phyloP scores from a whole-genome alignment of 2,329 filamentous ascomycete species.

The Alternaria angustiovoidea region DNA sequence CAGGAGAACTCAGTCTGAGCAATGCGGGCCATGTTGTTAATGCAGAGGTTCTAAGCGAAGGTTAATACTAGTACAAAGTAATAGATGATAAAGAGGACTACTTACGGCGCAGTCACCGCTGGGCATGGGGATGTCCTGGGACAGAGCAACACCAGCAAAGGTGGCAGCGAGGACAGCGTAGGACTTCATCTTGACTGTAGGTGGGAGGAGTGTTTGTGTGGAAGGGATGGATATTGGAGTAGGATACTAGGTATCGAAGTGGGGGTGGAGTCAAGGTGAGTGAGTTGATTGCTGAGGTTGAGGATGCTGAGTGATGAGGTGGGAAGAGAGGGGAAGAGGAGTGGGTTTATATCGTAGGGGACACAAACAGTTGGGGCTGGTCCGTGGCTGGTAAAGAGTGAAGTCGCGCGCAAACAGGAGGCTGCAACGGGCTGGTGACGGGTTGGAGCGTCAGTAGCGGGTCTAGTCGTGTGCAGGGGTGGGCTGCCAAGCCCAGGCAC shows the following conservation, averaged over 20 bases:
- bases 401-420: conserved; percentile 18
- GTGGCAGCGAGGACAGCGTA: conserved; percentile 47
- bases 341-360: conserved; percentile 30
- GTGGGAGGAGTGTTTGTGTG: conserved; percentile 21
- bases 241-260: conserved; percentile 20
- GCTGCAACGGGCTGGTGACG: conserved; percentile 12
- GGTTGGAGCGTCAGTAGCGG: conserved; percentile 20
- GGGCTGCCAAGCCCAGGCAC: conserved; percentile 15
- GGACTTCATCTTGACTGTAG: conserved; percentile 49
- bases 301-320: conserved; percentile 20
- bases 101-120: conserved; percentile 48
- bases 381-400: conserved; percentile 26
- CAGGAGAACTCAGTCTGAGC: conserved; percentile 54
- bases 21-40: conserved; percentile 57
- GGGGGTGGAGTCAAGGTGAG: conserved; percentile 20
- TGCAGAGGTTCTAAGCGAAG: conserved; percentile 48
- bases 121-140: conserved; percentile 39
- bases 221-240: conserved; percentile 13
- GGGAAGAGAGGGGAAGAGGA: neutral
- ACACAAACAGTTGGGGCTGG: conserved; percentile 15
- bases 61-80: conserved; percentile 15
- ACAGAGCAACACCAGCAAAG: conserved; percentile 43
- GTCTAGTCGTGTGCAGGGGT: conserved; percentile 20
- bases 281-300: conserved; percentile 17
- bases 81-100: conserved; percentile 4